phyloP scores from a whole-genome alignment of 2,329 filamentous ascomycete genomes.

The Trichophyton schoenleinii region DNA sequence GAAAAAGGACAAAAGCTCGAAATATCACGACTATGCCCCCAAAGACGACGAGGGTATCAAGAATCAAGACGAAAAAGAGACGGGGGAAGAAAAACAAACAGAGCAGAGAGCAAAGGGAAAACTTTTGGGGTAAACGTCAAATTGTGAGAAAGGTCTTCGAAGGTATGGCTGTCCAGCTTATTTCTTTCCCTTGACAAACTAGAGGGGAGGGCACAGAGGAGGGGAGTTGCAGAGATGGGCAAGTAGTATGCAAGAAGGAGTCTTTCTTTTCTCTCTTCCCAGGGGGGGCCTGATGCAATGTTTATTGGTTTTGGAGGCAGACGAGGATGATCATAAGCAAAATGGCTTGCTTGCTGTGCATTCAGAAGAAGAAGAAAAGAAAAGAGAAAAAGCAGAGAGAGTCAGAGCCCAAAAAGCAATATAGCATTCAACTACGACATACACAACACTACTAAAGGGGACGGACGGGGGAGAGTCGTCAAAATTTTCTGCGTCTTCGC shows the following conservation, averaged over 20 bases:
- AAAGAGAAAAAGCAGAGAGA: not conserved
- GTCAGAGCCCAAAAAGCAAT: not conserved
- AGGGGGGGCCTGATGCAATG: not conserved
- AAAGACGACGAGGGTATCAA: constrained; percentile 4
- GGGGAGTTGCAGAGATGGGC: not conserved
- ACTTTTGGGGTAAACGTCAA: not conserved
- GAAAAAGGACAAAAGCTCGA: not conserved
- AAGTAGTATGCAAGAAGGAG: not conserved
- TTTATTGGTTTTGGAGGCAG: not conserved
- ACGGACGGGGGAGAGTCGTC: not conserved
- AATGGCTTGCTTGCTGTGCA: not conserved
- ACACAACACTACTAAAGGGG: too few species aligned
- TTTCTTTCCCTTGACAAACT: not conserved
- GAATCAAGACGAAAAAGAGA: not conserved
- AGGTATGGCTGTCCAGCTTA: not conserved
- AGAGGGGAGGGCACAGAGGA: not conserved
- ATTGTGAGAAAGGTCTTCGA: not conserved
- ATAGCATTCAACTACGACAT: not conserved
- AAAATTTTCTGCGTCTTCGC: not conserved
- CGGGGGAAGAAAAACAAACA: not conserved
- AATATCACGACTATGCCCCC: not conserved
- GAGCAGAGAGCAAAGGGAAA: not conserved
- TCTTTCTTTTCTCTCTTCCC: not conserved
- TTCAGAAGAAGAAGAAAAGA: not conserved
- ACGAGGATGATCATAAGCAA: not conserved